Evolutionary conservation across 768 basidiomycete genomes (phyloP).

Genomic region (Lactarius psammicola): DNA sequence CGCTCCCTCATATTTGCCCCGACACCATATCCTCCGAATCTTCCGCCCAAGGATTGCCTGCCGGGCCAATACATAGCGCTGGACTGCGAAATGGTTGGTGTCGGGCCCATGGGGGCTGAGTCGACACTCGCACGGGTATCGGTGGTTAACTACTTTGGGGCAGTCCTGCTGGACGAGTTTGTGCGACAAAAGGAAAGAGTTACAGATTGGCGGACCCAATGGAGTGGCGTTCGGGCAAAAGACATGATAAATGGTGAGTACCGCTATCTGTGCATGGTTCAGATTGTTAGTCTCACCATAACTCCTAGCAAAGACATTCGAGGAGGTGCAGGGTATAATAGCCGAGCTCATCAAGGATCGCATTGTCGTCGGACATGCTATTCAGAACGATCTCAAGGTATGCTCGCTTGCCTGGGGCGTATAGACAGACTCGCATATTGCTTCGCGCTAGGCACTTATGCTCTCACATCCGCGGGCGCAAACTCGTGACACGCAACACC

Average conservation of each 20-base stretch:
- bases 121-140: conserved; percentile 87
- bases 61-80: conserved; percentile 77
- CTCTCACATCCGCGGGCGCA: conserved; percentile 65
- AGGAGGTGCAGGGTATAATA: conserved; percentile 74
- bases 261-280: not conserved
- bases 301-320: conserved; percentile 69
- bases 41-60: conserved; percentile 23
- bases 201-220: conserved; percentile 90
- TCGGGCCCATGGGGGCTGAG: conserved; percentile 80
- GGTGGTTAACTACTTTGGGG: conserved; percentile 86
- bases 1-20: conserved; percentile 35
- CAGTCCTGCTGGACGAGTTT: conserved; percentile 75
- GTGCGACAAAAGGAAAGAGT: conserved; percentile 85
- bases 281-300: not conserved
- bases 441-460: conserved; percentile 51
- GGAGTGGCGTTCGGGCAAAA: conserved; percentile 73
- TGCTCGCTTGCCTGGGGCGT: conserved; percentile 29
- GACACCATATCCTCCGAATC: conserved; percentile 14
- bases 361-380: conserved; percentile 86
- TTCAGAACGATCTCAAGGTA: conserved; percentile 88
- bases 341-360: conserved; percentile 73
- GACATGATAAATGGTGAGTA: conserved; percentile 69
- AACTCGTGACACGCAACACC: conserved; percentile 68
- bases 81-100: conserved; percentile 98
- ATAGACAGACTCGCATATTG: not conserved